These are phyloP conservation scores for Stagonosporopsis chrysanthemi DNA, from an alignment of 2,329 filamentous ascomycete species.

Conservation along the genomic window DNA sequence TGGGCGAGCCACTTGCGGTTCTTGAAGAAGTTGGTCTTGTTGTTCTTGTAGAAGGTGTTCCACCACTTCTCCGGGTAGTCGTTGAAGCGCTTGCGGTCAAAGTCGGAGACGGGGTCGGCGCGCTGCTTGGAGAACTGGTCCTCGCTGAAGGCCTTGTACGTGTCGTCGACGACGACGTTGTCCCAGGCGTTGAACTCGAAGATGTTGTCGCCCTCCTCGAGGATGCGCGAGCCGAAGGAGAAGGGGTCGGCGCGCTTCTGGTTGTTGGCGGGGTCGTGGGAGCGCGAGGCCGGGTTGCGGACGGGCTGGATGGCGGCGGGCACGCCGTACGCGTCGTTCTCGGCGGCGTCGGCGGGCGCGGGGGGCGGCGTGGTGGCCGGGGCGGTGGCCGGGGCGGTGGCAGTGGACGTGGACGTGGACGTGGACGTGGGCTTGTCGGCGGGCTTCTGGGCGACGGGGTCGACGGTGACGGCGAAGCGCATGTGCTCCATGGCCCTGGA, in stretches of 20 bases:
- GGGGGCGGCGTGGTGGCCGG: slow-evolving; percentile 4
- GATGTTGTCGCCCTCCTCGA: slow-evolving; percentile 85
- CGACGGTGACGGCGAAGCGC: slow-evolving; percentile 57
- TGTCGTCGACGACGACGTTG: slow-evolving; percentile 90
- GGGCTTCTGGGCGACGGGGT: slow-evolving; percentile 32
- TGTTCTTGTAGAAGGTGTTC: slow-evolving; percentile 98
- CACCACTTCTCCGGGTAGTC: slow-evolving; percentile 92
- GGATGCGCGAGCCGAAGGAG: slow-evolving; percentile 88
- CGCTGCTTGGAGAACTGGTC: slow-evolving; percentile 86
- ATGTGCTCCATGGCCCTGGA: slow-evolving; percentile 62
- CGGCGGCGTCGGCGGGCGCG: slow-evolving; percentile 14
- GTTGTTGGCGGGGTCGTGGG: slow-evolving; percentile 76
- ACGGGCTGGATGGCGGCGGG: slow-evolving; percentile 55
- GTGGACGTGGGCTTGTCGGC: slow-evolving; percentile 17
- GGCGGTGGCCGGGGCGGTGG: no score
- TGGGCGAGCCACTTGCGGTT: slow-evolving; percentile 96
- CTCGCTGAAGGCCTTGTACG: slow-evolving; percentile 85
- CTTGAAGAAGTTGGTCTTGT: slow-evolving; percentile 98
- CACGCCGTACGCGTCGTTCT: slow-evolving; percentile 59
- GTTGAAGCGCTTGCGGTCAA: slow-evolving; percentile 93
- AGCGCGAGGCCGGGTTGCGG: slow-evolving; percentile 62
- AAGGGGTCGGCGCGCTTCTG: slow-evolving; percentile 91
- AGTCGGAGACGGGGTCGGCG: slow-evolving; percentile 85
- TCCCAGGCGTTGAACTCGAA: slow-evolving; percentile 99
- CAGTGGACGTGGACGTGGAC: no score